A percentile compares a stretch with the other conserved stretches of the same genome.
Evolutionary conservation across 176 grass and related monocot genomes (phyloP).

Genomic region (Pontederia crassipes): DNA sequence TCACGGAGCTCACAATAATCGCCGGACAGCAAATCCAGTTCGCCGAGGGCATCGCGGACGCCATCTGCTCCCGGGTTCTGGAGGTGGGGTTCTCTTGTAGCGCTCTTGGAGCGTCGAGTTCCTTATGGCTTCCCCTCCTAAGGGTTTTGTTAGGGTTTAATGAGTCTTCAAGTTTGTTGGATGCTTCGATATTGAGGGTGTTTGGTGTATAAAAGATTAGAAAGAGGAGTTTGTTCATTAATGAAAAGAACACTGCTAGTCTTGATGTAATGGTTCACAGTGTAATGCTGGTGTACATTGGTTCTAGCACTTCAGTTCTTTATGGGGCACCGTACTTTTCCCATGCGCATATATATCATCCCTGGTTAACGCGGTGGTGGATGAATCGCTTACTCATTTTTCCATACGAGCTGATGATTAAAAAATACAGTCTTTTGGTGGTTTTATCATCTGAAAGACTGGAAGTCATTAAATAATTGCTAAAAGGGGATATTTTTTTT

Average conservation of each 20-base stretch:
- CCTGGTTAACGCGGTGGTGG: too few relatives aligned
- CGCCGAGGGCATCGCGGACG: slow-evolving; percentile 7
- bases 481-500: too few relatives aligned
- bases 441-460: too few relatives aligned
- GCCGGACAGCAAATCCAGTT: slow-evolving; percentile 5
- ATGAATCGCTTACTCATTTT: too few relatives aligned
- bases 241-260: background rate
- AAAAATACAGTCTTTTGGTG: too few relatives aligned
- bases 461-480: too few relatives aligned
- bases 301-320: background rate
- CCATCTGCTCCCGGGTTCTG: slow-evolving; percentile 11
- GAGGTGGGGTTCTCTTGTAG: slow-evolving; percentile 3
- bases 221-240: background rate
- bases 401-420: too few relatives aligned
- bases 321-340: background rate
- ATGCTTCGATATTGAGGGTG: too few relatives aligned
- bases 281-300: background rate
- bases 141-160: background rate
- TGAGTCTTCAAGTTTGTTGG: too few relatives aligned
- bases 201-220: background rate
- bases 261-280: background rate
- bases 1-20: slow-evolving; percentile 20
- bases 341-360: too few relatives aligned
- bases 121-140: background rate
- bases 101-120: background rate